Evolutionary conservation across 2,329 filamentous ascomycete species (phyloP).

Genomic region (Claviceps pazoutovae): DNA sequence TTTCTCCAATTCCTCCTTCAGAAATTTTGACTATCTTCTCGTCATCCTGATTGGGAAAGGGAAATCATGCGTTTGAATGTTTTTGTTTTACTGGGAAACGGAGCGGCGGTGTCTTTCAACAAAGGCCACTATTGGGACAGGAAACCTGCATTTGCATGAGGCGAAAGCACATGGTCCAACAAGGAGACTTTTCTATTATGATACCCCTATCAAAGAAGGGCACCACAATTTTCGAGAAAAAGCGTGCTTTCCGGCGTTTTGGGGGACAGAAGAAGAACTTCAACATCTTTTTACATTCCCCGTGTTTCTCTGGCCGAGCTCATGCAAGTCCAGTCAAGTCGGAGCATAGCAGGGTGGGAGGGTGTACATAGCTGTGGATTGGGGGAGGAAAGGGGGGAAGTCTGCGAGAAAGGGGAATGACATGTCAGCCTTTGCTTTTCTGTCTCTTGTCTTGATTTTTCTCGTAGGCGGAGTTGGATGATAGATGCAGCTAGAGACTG

Average conservation of each 20-base stretch:
- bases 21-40: slow-evolving; percentile 10
- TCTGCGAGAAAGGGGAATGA: not conserved
- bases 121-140: slow-evolving; percentile 23
- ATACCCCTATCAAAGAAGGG: slow-evolving; percentile 21
- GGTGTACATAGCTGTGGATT: no score
- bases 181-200: slow-evolving; percentile 26
- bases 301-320: slow-evolving; percentile 26
- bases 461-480: not conserved
- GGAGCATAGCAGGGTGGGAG: not conserved
- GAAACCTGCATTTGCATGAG: slow-evolving; percentile 25
- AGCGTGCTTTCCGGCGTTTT: slow-evolving; percentile 24
- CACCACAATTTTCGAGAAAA: slow-evolving; percentile 18
- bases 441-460: not conserved
- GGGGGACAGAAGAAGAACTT: slow-evolving; percentile 31
- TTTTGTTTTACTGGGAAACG: slow-evolving; percentile 21
- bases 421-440: not conserved
- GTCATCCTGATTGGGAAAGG: slow-evolving; percentile 3
- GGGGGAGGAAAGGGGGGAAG: not conserved
- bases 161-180: slow-evolving; percentile 17
- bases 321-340: slow-evolving; percentile 19
- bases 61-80: not conserved
- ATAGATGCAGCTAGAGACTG: slow-evolving; percentile 6
- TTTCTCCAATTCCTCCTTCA: not conserved
- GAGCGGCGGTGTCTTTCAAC: slow-evolving; percentile 33
- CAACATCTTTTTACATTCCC: slow-evolving; percentile 32